phyloP scores from a whole-genome alignment of 2,329 filamentous ascomycete species.

The Sporothrix pseudoabietina region DNA sequence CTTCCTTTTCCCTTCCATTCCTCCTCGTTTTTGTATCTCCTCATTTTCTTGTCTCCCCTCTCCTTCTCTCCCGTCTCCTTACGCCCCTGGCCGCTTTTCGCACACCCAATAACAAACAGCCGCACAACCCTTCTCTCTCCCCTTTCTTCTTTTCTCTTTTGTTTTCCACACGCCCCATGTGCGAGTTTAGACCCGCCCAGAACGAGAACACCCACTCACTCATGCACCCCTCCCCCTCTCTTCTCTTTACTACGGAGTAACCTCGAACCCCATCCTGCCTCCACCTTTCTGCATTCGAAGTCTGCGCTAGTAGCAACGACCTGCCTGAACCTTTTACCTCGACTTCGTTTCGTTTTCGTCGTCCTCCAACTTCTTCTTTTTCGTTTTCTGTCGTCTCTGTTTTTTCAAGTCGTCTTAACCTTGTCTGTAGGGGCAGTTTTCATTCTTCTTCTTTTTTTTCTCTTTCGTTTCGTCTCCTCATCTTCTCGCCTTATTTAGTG shows the following conservation, averaged over 20 bases:
- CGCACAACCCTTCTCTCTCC: constrained; percentile 6
- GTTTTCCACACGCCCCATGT: not conserved
- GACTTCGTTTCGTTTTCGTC: not conserved
- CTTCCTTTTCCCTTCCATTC: not conserved
- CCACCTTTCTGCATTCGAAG: not conserved
- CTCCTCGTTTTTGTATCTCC: not conserved
- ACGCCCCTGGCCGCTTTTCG: not conserved
- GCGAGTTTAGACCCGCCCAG: not conserved
- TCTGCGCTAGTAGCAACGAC: not conserved
- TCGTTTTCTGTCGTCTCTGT: not conserved
- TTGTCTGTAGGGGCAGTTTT: not conserved
- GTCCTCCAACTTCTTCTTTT: not conserved
- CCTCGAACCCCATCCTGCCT: not conserved
- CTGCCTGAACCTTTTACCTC: not conserved
- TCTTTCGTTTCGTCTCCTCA: not conserved
- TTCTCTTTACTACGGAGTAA: not conserved
- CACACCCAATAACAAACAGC: constrained; percentile 18
- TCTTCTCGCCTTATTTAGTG: not conserved
- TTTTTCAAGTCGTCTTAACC: not conserved
- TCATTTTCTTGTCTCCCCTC: not conserved
- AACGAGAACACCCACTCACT: not conserved
- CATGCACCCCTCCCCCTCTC: not conserved
- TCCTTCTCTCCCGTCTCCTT: not conserved
- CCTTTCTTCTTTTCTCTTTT: not conserved
- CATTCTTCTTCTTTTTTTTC: too few species aligned